Conservation (phyloP, 148 eudicot species). For the Dysphania ambrosioides region DNA sequence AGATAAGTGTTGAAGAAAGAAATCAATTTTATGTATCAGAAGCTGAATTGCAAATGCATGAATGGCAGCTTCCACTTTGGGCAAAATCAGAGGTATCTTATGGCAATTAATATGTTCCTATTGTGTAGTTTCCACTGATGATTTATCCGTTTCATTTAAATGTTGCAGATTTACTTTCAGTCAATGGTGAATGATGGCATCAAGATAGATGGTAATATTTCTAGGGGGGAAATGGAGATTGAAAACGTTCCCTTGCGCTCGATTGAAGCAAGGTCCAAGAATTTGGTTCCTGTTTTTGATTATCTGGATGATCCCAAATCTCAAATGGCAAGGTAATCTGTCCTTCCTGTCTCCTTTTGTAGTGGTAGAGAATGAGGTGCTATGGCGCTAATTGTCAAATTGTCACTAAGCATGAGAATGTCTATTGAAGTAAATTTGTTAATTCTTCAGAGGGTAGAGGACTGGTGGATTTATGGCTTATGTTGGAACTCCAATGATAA, state of each 20-base stretch:
- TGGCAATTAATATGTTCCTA: slow-evolving; percentile 1
- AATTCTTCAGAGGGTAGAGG: neutral
- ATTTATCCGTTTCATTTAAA: slow-evolving; percentile 11
- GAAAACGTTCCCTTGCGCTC: slow-evolving; percentile 49
- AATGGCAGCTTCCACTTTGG: slow-evolving; percentile 51
- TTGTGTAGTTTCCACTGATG: slow-evolving; percentile 2
- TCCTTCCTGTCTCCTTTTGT: neutral
- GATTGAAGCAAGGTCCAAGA: slow-evolving; percentile 59
- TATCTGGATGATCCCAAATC: slow-evolving; percentile 43
- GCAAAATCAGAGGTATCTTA: slow-evolving; percentile 55
- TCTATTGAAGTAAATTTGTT: neutral
- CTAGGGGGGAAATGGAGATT: slow-evolving; percentile 63
- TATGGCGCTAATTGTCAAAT: neutral
- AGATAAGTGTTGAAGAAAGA: slow-evolving; percentile 44
- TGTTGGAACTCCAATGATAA: neutral
- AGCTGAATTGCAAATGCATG: slow-evolving; percentile 75
- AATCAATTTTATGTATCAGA: slow-evolving; percentile 58
- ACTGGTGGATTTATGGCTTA: neutral
- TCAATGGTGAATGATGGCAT: slow-evolving; percentile 38
- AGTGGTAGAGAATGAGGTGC: neutral
- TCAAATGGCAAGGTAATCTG: slow-evolving; percentile 46
- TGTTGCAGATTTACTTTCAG: slow-evolving; percentile 60
- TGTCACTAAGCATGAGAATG: neutral
- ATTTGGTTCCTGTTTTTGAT: slow-evolving; percentile 64
- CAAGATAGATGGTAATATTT: slow-evolving; percentile 28